A percentile compares a stretch with the other conserved stretches of the same genome.
These are phyloP conservation scores for Hanseniaspora pseudoguilliermondii DNA, from an alignment of 805 yeast genomes.

Conservation along the genomic window DNA sequence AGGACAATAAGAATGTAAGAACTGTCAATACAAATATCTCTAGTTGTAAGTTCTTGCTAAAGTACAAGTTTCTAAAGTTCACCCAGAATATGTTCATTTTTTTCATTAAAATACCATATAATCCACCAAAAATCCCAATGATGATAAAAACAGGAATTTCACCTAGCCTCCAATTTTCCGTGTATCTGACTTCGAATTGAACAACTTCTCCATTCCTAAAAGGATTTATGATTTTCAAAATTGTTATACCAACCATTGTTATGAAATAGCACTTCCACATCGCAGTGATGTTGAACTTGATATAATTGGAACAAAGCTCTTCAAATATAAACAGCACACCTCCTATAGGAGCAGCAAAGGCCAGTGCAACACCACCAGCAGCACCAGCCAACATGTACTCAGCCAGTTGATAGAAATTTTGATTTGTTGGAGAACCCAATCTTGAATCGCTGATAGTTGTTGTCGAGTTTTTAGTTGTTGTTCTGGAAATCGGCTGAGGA, in stretches of 20 bases:
- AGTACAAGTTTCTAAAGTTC: slow-evolving; percentile 58
- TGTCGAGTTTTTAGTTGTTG: slow-evolving; percentile 18
- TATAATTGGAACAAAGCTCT: slow-evolving; percentile 57
- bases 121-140: slow-evolving; percentile 82
- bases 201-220: slow-evolving; percentile 91
- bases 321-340: slow-evolving; percentile 91
- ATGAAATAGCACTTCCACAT: slow-evolving; percentile 89
- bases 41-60: slow-evolving; percentile 42
- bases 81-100: slow-evolving; percentile 65
- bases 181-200: slow-evolving; percentile 80
- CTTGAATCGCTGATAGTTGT: slow-evolving; percentile 29
- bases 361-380: slow-evolving; percentile 98
- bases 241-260: slow-evolving; percentile 73
- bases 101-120: slow-evolving; percentile 69
- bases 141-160: slow-evolving; percentile 72
- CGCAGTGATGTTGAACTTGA: slow-evolving; percentile 43
- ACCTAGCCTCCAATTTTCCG: slow-evolving; percentile 70
- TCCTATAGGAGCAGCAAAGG: slow-evolving; percentile 92
- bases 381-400: slow-evolving; percentile 65
- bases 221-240: slow-evolving; percentile 72
- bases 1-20: slow-evolving; percentile 63
- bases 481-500: slow-evolving; percentile 8
- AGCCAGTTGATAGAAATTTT: slow-evolving; percentile 25
- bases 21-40: slow-evolving; percentile 61
- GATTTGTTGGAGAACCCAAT: slow-evolving; percentile 27